Evolutionary conservation across 768 basidiomycete species (phyloP).

Genomic region (Sistotremastrum niveocremeum): DNA sequence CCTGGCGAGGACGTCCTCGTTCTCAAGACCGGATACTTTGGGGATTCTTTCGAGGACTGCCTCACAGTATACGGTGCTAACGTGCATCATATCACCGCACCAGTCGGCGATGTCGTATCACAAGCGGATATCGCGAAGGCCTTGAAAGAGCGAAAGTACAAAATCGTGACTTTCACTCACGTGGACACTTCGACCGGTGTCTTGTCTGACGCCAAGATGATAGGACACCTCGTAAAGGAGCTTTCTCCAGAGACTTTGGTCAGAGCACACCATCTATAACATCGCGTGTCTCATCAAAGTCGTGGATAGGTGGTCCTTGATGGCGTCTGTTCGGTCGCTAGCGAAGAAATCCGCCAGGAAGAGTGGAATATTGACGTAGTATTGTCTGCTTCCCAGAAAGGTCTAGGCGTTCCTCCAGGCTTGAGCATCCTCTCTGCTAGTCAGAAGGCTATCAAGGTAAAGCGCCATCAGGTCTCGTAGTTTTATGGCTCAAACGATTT

Average conservation of each 20-base stretch:
- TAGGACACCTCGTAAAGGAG: constrained; percentile 56
- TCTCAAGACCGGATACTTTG: constrained; percentile 87
- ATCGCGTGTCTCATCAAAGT: constrained; percentile 1
- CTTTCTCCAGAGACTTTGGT: constrained; percentile 83
- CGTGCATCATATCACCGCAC: constrained; percentile 72
- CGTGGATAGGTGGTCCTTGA: constrained; percentile 56
- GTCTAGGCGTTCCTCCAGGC: constrained; percentile 87
- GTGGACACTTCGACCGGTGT: constrained; percentile 91
- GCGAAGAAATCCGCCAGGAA: constrained; percentile 91
- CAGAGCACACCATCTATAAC: constrained; percentile 6
- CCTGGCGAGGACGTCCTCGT: constrained; percentile 69
- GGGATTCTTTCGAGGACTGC: constrained; percentile 80
- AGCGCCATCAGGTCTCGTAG: constrained; percentile 2
- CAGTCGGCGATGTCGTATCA: constrained; percentile 65
- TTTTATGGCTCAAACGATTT: background rate
- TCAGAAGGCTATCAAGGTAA: constrained; percentile 58
- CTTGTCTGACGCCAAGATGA: constrained; percentile 66
- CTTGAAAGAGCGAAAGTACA: constrained; percentile 70
- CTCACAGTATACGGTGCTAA: constrained; percentile 80
- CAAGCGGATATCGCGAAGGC: constrained; percentile 48
- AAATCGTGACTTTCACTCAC: constrained; percentile 85
- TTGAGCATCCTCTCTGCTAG: constrained; percentile 78
- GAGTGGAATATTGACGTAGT: constrained; percentile 89
- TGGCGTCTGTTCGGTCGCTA: constrained; percentile 93
- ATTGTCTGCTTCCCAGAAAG: constrained; percentile 79